Percentiles rank a stretch among this genome's conserved stretches.
Evolutionary conservation across 2,329 filamentous ascomycete species (phyloP).

Genomic region (Pseudophaeomoniella oleicola): DNA sequence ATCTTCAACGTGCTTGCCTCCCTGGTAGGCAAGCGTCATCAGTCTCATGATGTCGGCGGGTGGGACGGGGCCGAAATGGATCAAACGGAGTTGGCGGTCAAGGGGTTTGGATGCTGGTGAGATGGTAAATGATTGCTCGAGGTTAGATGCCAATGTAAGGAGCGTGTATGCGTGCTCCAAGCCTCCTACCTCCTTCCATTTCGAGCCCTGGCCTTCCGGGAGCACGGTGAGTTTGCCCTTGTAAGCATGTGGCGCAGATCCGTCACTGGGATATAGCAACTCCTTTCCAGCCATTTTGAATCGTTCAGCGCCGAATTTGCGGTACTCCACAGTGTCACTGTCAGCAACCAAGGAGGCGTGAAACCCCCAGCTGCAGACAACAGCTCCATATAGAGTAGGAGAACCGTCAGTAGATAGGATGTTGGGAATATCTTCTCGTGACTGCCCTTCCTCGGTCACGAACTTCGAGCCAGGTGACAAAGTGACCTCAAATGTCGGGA

Average conservation of each 20-base stretch:
- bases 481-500: constrained; percentile 48
- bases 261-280: constrained; percentile 47
- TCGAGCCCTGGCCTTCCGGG: constrained; percentile 5
- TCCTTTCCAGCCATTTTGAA: constrained; percentile 76
- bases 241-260: constrained; percentile 40
- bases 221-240: constrained; percentile 35
- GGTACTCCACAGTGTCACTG: constrained; percentile 71
- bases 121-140: constrained; percentile 71
- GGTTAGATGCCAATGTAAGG: constrained; percentile 59
- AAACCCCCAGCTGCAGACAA: constrained; percentile 81
- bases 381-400: constrained; percentile 46
- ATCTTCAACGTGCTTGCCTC: constrained; percentile 39
- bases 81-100: constrained; percentile 54
- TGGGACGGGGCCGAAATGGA: constrained; percentile 57
- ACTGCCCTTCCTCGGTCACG: constrained; percentile 28
- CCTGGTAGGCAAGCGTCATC: constrained; percentile 51
- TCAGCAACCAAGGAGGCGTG: constrained; percentile 82
- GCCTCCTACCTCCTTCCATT: constrained; percentile 1
- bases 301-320: constrained; percentile 58
- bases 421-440: constrained; percentile 18
- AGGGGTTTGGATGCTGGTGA: constrained; percentile 58
- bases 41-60: constrained; percentile 59
- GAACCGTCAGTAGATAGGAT: constrained; percentile 10
- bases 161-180: constrained; percentile 61
- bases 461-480: constrained; percentile 44